Conservation (phyloP, 164 flowering plant genomes). For the Vitis riparia region DNA sequence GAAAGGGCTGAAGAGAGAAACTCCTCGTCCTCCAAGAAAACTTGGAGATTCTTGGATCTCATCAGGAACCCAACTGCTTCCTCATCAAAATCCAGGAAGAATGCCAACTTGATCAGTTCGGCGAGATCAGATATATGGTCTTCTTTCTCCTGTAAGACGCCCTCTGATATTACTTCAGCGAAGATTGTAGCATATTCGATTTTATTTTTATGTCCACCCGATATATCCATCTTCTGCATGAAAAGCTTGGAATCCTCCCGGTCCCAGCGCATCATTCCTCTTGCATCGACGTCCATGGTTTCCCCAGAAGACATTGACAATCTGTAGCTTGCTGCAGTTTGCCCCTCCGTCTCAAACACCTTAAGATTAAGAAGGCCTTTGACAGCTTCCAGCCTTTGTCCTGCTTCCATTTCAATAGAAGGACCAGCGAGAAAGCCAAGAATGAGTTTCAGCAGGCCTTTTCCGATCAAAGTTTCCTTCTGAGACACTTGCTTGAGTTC, state of each 20-base stretch:
- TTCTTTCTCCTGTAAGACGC: constrained; percentile 53
- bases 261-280: constrained; percentile 57
- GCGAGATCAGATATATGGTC: constrained; percentile 40
- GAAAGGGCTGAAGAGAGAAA: constrained; percentile 28
- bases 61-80: constrained; percentile 47
- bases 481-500: constrained; percentile 25
- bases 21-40: constrained; percentile 50
- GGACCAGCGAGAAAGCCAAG: constrained; percentile 55
- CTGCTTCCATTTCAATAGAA: constrained; percentile 29
- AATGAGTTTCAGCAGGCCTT: constrained; percentile 39
- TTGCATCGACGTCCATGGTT: constrained; percentile 19
- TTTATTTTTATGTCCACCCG: constrained; percentile 25
- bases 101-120: constrained; percentile 62
- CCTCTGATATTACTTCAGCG: constrained; percentile 57
- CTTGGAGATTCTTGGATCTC: constrained; percentile 61
- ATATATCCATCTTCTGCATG: constrained; percentile 36
- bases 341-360: constrained; percentile 41
- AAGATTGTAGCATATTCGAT: constrained; percentile 54
- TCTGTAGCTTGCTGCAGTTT: constrained; percentile 31
- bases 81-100: constrained; percentile 52
- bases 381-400: constrained; percentile 38
- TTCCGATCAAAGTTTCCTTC: constrained; percentile 20
- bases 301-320: constrained; percentile 40
- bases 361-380: constrained; percentile 33
- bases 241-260: constrained; percentile 40